phyloP scores from a whole-genome alignment of 2,329 filamentous ascomycete genomes.

The Epichloe gansuensis region DNA sequence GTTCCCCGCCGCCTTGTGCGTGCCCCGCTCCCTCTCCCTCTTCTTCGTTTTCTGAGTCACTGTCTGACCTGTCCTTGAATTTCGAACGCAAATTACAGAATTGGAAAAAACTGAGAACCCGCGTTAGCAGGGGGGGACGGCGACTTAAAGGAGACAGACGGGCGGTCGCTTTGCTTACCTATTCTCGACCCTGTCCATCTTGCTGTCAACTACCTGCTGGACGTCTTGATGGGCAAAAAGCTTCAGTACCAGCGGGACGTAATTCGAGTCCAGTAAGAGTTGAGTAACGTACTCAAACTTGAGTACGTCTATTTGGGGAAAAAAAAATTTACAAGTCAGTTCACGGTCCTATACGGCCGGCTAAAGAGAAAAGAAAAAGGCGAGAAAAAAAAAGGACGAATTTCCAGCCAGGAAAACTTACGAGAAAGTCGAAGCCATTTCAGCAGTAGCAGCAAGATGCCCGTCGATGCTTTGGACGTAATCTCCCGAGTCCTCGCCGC shows the following conservation, averaged over 20 bases:
- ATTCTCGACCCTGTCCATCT: slow-evolving; percentile 67
- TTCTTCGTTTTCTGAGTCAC: slow-evolving; percentile 16
- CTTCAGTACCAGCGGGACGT: slow-evolving; percentile 82
- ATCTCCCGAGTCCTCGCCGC: slow-evolving; percentile 74
- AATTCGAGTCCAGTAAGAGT: slow-evolving; percentile 86
- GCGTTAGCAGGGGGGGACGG: background rate
- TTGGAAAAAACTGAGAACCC: slow-evolving; percentile 60
- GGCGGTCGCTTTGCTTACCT: slow-evolving; percentile 40
- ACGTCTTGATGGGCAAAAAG: slow-evolving; percentile 90
- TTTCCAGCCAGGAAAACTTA: slow-evolving; percentile 31
- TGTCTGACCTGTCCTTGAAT: slow-evolving; percentile 22
- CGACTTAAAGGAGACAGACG: background rate
- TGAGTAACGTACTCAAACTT: slow-evolving; percentile 96
- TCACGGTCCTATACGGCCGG: background rate
- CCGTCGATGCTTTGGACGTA: slow-evolving; percentile 81
- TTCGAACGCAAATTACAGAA: slow-evolving; percentile 66
- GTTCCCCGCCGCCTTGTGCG: slow-evolving; percentile 18
- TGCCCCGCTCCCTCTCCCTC: slow-evolving; percentile 10
- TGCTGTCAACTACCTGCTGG: slow-evolving; percentile 77
- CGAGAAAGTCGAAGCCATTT: slow-evolving; percentile 97
- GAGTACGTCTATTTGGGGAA: slow-evolving; percentile 53
- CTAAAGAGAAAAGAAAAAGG: background rate
- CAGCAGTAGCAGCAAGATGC: slow-evolving; percentile 69
- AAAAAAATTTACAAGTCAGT: background rate
- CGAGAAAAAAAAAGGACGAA: background rate